Percentiles rank a stretch among this genome's conserved stretches.
Conservation (phyloP, 1,284 basidiomycete species). For the Anthracocystis panici-leucophaei region DNA sequence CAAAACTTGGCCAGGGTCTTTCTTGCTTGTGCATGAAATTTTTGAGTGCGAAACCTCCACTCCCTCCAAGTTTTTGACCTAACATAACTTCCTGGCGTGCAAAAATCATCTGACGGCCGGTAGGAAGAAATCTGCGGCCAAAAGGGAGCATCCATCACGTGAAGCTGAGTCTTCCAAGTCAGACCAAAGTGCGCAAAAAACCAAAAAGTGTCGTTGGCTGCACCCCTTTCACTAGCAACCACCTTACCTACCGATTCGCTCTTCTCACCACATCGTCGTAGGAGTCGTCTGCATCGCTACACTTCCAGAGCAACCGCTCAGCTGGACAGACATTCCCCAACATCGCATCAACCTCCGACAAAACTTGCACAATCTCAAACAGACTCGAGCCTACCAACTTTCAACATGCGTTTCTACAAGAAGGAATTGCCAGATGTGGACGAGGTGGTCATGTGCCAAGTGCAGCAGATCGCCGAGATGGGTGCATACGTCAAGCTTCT, state of each 20-base stretch:
- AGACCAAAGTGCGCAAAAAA: constrained; percentile 20
- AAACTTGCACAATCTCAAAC: neutral
- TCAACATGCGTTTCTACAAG: constrained; percentile 69
- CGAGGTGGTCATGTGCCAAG: constrained; percentile 98
- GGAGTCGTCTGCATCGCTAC: too few relatives aligned
- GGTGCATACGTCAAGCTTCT: constrained; percentile 98
- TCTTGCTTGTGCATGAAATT: neutral
- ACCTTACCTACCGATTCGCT: neutral
- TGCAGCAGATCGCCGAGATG: constrained; percentile 99
- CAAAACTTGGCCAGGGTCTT: constrained; percentile 7
- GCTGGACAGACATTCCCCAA: neutral
- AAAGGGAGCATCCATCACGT: constrained; percentile 27
- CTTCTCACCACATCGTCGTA: neutral
- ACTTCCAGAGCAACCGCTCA: too few relatives aligned
- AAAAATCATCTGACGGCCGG: constrained; percentile 18
- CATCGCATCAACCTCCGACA: neutral
- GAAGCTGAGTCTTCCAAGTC: constrained; percentile 26
- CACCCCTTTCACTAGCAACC: constrained; percentile 1
- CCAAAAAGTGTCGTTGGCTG: neutral
- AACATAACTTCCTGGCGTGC: neutral
- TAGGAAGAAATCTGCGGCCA: constrained; percentile 35
- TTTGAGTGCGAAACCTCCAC: constrained; percentile 9
- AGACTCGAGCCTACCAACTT: neutral
- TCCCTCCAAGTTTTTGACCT: neutral
- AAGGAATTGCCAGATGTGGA: constrained; percentile 76